Evolutionary conservation across 2,329 filamentous ascomycete species (phyloP).

Genomic region (Cladophialophora exuberans): DNA sequence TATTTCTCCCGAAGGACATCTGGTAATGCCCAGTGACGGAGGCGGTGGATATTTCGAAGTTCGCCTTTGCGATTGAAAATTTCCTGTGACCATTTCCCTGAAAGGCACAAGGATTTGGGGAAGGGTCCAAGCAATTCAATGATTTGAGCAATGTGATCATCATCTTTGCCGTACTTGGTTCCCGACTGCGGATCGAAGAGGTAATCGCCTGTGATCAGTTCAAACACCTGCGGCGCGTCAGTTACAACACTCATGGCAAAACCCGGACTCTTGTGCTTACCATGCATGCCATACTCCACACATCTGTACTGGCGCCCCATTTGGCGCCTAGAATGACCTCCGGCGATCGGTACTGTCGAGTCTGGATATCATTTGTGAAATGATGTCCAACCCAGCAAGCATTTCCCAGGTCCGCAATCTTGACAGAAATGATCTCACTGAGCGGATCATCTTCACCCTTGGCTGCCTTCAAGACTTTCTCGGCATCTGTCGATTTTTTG

Average conservation of each 20-base stretch:
- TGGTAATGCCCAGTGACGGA: slow-evolving; percentile 92
- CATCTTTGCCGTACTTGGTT: slow-evolving; percentile 98
- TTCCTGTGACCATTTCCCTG: slow-evolving; percentile 96
- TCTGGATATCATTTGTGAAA: slow-evolving; percentile 99
- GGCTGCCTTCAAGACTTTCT: slow-evolving; percentile 53
- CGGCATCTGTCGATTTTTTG: slow-evolving; percentile 63
- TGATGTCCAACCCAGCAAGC: slow-evolving; percentile 99
- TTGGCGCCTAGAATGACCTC: slow-evolving; percentile 96
- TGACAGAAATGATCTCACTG: slow-evolving; percentile 81
- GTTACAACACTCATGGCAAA: slow-evolving; percentile 1
- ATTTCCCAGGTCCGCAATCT: slow-evolving; percentile 97
- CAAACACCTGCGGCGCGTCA: slow-evolving; percentile 71
- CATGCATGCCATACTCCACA: slow-evolving; percentile 99
- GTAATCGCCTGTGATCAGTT: slow-evolving; percentile 97
- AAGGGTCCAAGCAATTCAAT: slow-evolving; percentile 95
- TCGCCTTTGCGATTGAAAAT: slow-evolving; percentile 99
- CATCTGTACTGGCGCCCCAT: slow-evolving; percentile 98
- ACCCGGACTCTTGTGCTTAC: slow-evolving; percentile 55
- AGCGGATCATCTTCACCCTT: slow-evolving; percentile 59
- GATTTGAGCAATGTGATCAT: slow-evolving; percentile 98
- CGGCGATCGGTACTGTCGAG: slow-evolving; percentile 92
- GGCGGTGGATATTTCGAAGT: slow-evolving; percentile 91
- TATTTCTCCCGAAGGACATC: slow-evolving; percentile 97
- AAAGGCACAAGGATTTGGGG: slow-evolving; percentile 86
- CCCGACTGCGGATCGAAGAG: slow-evolving; percentile 98